These are phyloP conservation scores for Diutina siamensis DNA, from an alignment of 1,139 yeast genomes.

Conservation along the genomic window DNA sequence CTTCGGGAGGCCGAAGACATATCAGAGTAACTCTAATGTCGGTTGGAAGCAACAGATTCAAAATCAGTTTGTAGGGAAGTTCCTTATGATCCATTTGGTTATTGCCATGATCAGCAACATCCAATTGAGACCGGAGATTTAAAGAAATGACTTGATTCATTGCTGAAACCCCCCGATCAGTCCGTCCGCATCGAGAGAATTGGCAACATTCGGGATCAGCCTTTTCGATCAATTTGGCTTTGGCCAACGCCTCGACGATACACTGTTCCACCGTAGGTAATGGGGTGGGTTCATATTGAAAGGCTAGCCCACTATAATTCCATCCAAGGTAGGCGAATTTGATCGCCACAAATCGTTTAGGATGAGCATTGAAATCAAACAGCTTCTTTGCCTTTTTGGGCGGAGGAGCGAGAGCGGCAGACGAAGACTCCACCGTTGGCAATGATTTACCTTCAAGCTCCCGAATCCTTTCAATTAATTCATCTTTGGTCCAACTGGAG, in stretches of 20 bases:
- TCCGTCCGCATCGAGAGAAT: constrained; percentile 90
- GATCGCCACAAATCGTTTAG: constrained; percentile 65
- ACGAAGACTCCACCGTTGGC: background rate
- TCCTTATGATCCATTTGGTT: constrained; percentile 51
- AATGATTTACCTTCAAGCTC: constrained; percentile 33
- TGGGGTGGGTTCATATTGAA: constrained; percentile 64
- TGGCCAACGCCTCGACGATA: constrained; percentile 57
- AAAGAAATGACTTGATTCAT: constrained; percentile 88
- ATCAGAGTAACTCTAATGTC: constrained; percentile 79
- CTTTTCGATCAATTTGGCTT: constrained; percentile 54
- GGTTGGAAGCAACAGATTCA: constrained; percentile 68
- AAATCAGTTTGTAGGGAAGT: constrained; percentile 60
- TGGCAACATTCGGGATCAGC: constrained; percentile 49
- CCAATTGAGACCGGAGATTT: constrained; percentile 56
- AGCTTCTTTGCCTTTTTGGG: constrained; percentile 22
- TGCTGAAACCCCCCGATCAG: constrained; percentile 96
- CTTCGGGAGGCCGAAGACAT: constrained; percentile 70
- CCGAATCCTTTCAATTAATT: constrained; percentile 35
- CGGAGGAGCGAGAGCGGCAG: background rate
- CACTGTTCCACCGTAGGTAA: constrained; percentile 81
- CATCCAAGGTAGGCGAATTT: constrained; percentile 85
- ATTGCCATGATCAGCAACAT: constrained; percentile 44
- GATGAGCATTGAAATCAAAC: constrained; percentile 59
- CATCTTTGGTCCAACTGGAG: constrained; percentile 39
- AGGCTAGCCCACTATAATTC: constrained; percentile 86